Evolutionary conservation across 352 stramenopile genomes (phyloP).

Genomic region (Peronospora tabacina): DNA sequence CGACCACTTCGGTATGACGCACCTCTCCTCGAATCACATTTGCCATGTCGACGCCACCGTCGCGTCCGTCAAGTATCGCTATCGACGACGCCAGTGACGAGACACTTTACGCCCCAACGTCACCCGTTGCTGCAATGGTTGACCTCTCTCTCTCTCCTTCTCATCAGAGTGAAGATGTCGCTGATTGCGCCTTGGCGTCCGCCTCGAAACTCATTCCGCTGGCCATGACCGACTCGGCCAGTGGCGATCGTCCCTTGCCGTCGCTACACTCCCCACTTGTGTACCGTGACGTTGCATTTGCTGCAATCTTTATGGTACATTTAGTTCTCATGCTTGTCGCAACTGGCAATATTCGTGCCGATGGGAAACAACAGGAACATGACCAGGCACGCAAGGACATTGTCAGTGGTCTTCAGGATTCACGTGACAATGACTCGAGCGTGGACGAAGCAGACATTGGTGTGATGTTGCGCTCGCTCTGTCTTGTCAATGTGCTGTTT

Average conservation of each 20-base stretch:
- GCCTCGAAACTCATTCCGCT: slow-evolving; percentile 53
- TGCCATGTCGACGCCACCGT: slow-evolving; percentile 20
- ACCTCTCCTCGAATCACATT: not conserved
- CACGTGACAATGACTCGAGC: slow-evolving; percentile 9
- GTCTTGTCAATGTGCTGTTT: slow-evolving; percentile 66
- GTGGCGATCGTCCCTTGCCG: slow-evolving; percentile 46
- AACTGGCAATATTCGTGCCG: slow-evolving; percentile 34
- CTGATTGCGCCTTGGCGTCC: slow-evolving; percentile 24
- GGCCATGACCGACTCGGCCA: slow-evolving; percentile 59
- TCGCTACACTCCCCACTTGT: slow-evolving; percentile 53
- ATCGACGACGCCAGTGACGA: slow-evolving; percentile 34
- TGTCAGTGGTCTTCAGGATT: slow-evolving; percentile 21
- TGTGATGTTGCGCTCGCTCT: slow-evolving; percentile 54
- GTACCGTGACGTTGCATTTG: slow-evolving; percentile 53
- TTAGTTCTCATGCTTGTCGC: slow-evolving; percentile 41
- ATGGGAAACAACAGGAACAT: slow-evolving; percentile 17
- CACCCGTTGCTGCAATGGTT: slow-evolving; percentile 36
- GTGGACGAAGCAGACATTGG: slow-evolving; percentile 31
- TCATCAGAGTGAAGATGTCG: slow-evolving; percentile 22
- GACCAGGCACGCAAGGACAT: slow-evolving; percentile 24
- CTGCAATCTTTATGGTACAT: slow-evolving; percentile 44
- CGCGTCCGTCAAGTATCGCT: slow-evolving; percentile 31
- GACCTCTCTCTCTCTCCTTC: slow-evolving; percentile 51
- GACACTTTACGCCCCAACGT: slow-evolving; percentile 12
- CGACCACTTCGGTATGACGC: not conserved